Evolutionary conservation across 179 eudicot genomes (phyloP).

Genomic region (Beta corolliflora): DNA sequence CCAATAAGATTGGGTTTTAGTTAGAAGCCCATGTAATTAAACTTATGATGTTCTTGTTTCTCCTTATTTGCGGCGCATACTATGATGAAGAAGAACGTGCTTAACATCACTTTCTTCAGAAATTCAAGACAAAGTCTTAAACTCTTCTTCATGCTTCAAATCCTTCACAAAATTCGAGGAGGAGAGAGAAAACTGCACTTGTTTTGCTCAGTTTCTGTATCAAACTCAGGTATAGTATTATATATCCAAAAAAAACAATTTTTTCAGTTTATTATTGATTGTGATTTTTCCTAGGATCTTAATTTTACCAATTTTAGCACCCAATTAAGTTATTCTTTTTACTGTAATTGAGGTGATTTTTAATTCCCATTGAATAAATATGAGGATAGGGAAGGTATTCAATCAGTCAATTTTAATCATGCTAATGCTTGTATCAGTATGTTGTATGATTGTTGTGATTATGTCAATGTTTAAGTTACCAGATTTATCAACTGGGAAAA

Average conservation of each 20-base stretch:
- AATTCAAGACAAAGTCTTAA: neutral
- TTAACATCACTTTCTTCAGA: constrained; percentile 10
- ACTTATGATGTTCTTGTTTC: neutral
- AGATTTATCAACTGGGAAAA: constrained; percentile 19
- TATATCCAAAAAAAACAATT: neutral
- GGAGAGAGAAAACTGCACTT: neutral
- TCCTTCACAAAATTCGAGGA: neutral
- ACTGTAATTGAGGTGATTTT: neutral
- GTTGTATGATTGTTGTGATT: constrained; percentile 33
- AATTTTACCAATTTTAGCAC: neutral
- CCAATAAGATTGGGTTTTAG: neutral
- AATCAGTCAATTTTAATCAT: constrained; percentile 27
- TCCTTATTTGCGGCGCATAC: constrained; percentile 17
- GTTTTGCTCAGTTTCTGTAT: neutral
- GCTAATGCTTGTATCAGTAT: constrained; percentile 24
- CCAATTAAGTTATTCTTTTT: neutral
- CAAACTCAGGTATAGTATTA: too few relatives aligned
- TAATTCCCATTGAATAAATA: neutral
- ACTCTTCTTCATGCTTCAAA: constrained; percentile 1
- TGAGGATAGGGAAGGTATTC: constrained; percentile 24
- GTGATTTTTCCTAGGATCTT: neutral
- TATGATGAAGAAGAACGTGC: constrained; percentile 11
- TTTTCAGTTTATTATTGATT: neutral
- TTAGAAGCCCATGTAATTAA: constrained; percentile 1
- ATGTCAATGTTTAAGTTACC: constrained; percentile 39